Percentiles rank a stretch among this genome's conserved stretches.
Evolutionary conservation across 371 early-diverging fungal genomes (phyloP).

Genomic region (Capillidium rhysosporum): DNA sequence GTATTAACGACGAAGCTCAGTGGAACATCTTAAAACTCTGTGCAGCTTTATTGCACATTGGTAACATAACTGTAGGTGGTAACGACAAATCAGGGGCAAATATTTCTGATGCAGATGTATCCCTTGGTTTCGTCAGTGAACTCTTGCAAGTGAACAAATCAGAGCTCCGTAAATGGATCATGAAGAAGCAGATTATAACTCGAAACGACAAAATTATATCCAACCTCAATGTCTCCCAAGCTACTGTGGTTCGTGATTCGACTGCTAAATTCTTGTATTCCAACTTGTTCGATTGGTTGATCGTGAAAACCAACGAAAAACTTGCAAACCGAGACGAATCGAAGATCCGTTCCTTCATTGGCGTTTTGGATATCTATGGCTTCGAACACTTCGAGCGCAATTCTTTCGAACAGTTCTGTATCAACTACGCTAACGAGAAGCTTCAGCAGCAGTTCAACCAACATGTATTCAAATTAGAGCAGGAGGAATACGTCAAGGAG

Average conservation of each 20-base stretch:
- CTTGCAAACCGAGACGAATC: conserved; percentile 36
- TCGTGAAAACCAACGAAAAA: conserved; percentile 60
- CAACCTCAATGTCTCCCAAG: conserved; percentile 47
- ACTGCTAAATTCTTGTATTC: conserved; percentile 89
- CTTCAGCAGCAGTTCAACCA: conserved; percentile 93
- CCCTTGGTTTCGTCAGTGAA: conserved; percentile 34
- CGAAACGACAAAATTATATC: conserved; percentile 70
- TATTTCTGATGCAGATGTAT: conserved; percentile 47
- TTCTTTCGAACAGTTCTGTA: conserved; percentile 99
- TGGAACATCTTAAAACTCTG: conserved; percentile 76
- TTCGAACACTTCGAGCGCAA: conserved; percentile 95
- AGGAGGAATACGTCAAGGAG: conserved; percentile 87
- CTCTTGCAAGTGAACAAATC: conserved; percentile 50
- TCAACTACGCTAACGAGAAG: conserved; percentile 96
- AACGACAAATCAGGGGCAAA: conserved; percentile 38
- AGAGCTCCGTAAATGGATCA: conserved; percentile 75
- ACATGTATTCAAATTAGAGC: conserved; percentile 85
- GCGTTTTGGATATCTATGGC: conserved; percentile 93
- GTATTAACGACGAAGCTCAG: conserved; percentile 63
- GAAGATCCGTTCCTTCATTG: conserved; percentile 51
- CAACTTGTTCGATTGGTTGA: conserved; percentile 87
- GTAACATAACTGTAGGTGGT: conserved; percentile 72
- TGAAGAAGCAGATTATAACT: conserved; percentile 70
- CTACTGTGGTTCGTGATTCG: conserved; percentile 65
- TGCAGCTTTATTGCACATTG: conserved; percentile 80